Percentiles rank a stretch among this genome's conserved stretches.
Conservation (phyloP, 305 asterid genomes). For the Solanum chacoense region DNA sequence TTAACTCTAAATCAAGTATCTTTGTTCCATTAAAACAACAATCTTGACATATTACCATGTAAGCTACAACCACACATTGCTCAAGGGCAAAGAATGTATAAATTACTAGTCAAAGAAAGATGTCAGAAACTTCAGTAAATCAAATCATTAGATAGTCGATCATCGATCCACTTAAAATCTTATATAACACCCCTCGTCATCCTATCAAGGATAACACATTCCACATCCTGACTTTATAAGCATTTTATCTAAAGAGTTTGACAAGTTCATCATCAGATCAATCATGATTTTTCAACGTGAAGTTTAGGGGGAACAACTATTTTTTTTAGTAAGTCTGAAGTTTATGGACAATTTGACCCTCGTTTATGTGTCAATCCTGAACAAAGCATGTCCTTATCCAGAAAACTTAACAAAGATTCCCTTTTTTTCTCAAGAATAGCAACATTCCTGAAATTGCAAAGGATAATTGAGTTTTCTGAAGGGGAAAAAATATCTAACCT, state of each 20-base stretch:
- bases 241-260: not conserved
- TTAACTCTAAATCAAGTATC: not conserved
- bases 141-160: not conserved
- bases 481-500: slow-evolving; percentile 27
- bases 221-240: not conserved
- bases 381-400: not conserved
- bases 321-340: not conserved
- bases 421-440: not conserved
- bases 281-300: not conserved
- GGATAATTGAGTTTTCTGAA: not conserved
- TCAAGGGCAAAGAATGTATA: not conserved
- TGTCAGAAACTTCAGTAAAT: not conserved
- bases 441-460: not conserved
- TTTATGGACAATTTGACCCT: not conserved
- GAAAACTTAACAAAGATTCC: not conserved
- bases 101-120: not conserved
- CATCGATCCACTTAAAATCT: not conserved
- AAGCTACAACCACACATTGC: not conserved
- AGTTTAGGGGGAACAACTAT: not conserved
- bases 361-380: not conserved
- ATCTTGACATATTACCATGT: not conserved
- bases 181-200: not conserved
- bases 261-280: not conserved
- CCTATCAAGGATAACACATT: not conserved
- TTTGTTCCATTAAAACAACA: not conserved